Evolutionary conservation across 2,329 filamentous ascomycete genomes (phyloP).

Genomic region (Colletotrichum caudatum): DNA sequence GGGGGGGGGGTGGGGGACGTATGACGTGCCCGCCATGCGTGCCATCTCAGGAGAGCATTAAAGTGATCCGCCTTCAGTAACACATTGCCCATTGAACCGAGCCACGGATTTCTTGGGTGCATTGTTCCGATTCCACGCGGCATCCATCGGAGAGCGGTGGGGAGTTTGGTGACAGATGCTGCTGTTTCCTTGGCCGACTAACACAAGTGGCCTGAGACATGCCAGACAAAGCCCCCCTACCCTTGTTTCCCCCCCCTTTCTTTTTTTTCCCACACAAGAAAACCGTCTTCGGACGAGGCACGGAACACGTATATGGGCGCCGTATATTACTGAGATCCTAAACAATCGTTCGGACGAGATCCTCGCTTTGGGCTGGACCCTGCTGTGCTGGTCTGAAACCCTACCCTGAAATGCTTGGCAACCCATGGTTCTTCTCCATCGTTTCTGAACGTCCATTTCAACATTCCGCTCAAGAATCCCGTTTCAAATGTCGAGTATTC

Average conservation of each 20-base stretch:
- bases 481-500: not conserved
- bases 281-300: slow-evolving; percentile 35
- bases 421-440: slow-evolving; percentile 17
- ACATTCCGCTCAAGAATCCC: not conserved
- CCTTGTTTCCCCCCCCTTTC: not conserved
- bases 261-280: slow-evolving; percentile 8
- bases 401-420: slow-evolving; percentile 16
- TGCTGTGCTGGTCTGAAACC: slow-evolving; percentile 37
- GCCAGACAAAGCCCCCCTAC: slow-evolving; percentile 32
- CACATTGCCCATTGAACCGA: not conserved
- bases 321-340: slow-evolving; percentile 34
- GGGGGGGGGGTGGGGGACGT: slow-evolving; percentile 2
- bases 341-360: slow-evolving; percentile 42
- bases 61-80: slow-evolving; percentile 34
- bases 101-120: slow-evolving; percentile 16
- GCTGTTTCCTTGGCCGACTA: slow-evolving; percentile 26
- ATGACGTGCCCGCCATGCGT: slow-evolving; percentile 30
- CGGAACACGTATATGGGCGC: slow-evolving; percentile 33
- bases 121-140: slow-evolving; percentile 29
- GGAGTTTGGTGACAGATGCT: slow-evolving; percentile 23
- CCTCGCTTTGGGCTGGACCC: slow-evolving; percentile 34
- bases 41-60: slow-evolving; percentile 35
- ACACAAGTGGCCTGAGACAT: slow-evolving; percentile 40
- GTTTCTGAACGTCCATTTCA: slow-evolving; percentile 24
- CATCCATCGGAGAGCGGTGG: slow-evolving; percentile 6